Base-by-base conservation (phyloP, 495 filamentous ascomycete species). In the Friedmanniomyces endolithicus region DNA sequence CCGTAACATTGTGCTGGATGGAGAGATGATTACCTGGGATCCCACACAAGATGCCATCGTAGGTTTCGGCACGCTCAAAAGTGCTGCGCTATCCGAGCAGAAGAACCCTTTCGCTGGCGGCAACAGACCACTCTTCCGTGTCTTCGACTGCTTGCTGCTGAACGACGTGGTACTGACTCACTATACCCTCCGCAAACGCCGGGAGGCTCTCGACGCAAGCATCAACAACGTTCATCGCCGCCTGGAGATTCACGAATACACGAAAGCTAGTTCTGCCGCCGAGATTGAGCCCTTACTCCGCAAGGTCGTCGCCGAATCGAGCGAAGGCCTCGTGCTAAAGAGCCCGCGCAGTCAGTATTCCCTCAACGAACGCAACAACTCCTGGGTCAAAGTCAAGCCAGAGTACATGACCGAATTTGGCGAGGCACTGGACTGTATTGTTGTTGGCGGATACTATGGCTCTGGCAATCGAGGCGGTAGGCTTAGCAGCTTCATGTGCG, bases 21-120 rank as follows among this genome's bases (percentile, higher is more conserved):
- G 92, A 11, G 92, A 98, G 68, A 98, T 98, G 92, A 87, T 98
- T 50, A 95, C 89, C 9, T 98, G 94, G 94, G 88, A 97, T 66
- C 82, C 88, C n/a, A 82, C 85, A 48, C 71, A 86, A 48, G 83
- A 95, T 68, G 81, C 81, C 49, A 85, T 89, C 39, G 83, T 95
- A 35, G 82, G 84, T 1, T 98, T 98, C 63, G 92, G 92, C 6
- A 94, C 87, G 0, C 74, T 98, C 25, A 98, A 98, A 67, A 90
- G 88, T 9, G 92, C 90, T 9, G 94, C 90, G 0, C 63, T 95
- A 20, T 81, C 81, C 0, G 82, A 87, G 63, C 84, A 88, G 63
- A 78, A 82, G 60, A 92, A 95, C 63, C 86, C 83, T 0, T 85
- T 80, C 51, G 71, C 78, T 0, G 25, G 16, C 11, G 87, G 84